Evolutionary conservation across 192 early-diverging fungal species (phyloP).

Genomic region (Backusella sp.): DNA sequence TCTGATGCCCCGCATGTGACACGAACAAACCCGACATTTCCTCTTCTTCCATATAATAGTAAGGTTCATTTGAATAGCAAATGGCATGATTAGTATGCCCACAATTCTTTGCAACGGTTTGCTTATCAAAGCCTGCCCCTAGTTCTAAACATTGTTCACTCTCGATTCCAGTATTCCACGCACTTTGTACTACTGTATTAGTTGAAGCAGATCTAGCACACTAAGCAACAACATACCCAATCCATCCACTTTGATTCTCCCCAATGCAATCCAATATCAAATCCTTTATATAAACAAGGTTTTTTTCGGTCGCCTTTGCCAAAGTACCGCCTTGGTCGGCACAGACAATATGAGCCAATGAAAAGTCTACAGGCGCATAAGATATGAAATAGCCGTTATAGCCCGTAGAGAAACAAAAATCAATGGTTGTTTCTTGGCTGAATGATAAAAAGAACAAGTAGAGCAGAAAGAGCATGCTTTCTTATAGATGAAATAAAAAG

Average conservation of each 20-base stretch:
- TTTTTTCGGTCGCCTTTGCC: not conserved
- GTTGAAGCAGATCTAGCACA: not conserved
- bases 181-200: not conserved
- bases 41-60: not conserved
- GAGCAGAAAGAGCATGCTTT: not conserved
- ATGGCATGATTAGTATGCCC: not conserved
- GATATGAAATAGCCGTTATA: not conserved
- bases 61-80: not conserved
- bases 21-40: not conserved
- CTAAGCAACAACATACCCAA: not conserved
- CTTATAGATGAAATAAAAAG: not conserved
- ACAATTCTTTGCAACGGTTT: not conserved
- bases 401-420: not conserved
- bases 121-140: not conserved
- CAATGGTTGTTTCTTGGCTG: not conserved
- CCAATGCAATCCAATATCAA: not conserved
- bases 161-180: not conserved
- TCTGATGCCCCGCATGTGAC: not conserved
- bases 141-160: not conserved
- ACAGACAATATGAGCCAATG: not conserved
- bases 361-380: not conserved
- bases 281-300: not conserved
- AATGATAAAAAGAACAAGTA: not conserved
- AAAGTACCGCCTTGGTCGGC: not conserved
- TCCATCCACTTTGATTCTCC: not conserved